phyloP scores from a whole-genome alignment of 129 eudicot genomes.

The Escallonia herrerae region DNA sequence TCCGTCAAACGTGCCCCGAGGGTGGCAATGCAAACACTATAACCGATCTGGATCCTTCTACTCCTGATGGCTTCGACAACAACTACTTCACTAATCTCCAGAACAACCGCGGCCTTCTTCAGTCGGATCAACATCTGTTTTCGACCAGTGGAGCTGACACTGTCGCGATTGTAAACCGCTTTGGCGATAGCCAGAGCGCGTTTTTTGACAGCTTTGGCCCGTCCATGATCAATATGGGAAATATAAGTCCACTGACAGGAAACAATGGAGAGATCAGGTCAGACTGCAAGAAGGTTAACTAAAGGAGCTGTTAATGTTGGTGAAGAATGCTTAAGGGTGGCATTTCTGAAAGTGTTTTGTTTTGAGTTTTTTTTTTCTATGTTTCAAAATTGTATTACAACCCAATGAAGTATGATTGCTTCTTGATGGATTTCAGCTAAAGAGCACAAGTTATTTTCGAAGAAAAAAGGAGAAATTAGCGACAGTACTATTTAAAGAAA shows the following conservation, averaged over 20 bases:
- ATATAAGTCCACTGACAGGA: slow-evolving; percentile 33
- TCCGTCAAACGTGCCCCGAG: slow-evolving; percentile 22
- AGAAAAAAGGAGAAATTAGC: too few relatives aligned
- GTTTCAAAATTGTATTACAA: too few relatives aligned
- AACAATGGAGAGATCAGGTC: slow-evolving; percentile 30
- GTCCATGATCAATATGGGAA: slow-evolving; percentile 41
- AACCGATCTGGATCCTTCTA: slow-evolving; percentile 26
- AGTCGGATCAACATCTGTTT: slow-evolving; percentile 33
- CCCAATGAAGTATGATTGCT: too few relatives aligned
- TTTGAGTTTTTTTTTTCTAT: too few relatives aligned
- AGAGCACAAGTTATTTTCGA: too few relatives aligned
- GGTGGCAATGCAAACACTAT: slow-evolving; percentile 11
- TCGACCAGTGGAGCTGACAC: slow-evolving; percentile 22
- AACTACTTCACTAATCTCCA: slow-evolving; percentile 29
- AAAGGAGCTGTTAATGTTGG: background rate
- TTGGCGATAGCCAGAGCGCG: slow-evolving; percentile 19
- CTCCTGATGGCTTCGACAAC: slow-evolving; percentile 27
- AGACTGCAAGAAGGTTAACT: slow-evolving; percentile 29
- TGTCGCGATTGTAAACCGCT: slow-evolving; percentile 16
- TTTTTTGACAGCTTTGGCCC: slow-evolving; percentile 28
- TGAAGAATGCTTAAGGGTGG: too few relatives aligned
- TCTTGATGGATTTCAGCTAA: too few relatives aligned
- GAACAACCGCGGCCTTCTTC: slow-evolving; percentile 26
- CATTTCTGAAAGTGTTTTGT: too few relatives aligned
- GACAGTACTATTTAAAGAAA: too few relatives aligned